phyloP scores from a whole-genome alignment of 176 grass and related monocot species.

The Juncus effusus region DNA sequence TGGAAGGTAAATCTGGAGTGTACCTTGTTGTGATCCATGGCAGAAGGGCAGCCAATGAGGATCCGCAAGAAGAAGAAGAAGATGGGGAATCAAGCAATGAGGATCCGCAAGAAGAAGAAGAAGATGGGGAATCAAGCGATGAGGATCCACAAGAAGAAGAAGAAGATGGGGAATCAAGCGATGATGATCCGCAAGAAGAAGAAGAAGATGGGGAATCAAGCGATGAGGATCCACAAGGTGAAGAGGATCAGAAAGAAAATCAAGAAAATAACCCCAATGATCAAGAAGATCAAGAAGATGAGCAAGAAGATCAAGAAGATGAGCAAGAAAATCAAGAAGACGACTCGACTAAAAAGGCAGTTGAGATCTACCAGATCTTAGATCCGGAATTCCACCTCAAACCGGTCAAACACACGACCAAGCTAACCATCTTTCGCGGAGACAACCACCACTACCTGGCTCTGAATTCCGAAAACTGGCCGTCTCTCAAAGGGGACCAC shows the following conservation, averaged over 20 bases:
- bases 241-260: neutral
- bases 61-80: neutral
- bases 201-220: too few species aligned
- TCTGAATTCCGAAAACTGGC: neutral
- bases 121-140: too few species aligned
- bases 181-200: too few species aligned
- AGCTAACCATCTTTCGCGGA: neutral
- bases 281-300: neutral
- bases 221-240: neutral
- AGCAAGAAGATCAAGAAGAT: neutral
- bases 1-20: slow-evolving; percentile 14
- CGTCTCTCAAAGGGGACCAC: neutral
- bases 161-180: neutral
- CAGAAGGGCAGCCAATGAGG: too few species aligned
- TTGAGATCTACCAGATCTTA: neutral
- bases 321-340: neutral
- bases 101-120: too few species aligned
- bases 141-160: neutral
- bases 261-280: too few species aligned
- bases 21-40: neutral
- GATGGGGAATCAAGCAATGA: neutral
- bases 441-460: neutral
- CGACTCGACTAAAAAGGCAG: neutral
- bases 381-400: neutral
- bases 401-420: neutral